phyloP scores from a whole-genome alignment of 2,329 filamentous ascomycete species.

The Ceratocystis colombiana region DNA sequence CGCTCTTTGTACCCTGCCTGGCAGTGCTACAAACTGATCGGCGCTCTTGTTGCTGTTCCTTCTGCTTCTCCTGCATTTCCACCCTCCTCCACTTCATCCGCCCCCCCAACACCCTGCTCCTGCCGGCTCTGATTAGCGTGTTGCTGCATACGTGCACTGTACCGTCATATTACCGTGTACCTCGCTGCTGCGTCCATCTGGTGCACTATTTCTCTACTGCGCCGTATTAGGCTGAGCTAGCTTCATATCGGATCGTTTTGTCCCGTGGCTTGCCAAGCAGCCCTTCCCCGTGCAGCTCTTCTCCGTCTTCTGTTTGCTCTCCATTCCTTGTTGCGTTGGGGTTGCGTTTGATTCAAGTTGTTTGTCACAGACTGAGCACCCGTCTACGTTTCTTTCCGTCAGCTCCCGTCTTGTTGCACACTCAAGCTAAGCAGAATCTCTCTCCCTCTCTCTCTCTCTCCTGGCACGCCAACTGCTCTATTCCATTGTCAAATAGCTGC shows the following conservation, averaged over 20 bases:
- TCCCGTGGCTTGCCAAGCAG: conserved; percentile 27
- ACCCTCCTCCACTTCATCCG: background rate
- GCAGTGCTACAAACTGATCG: conserved; percentile 6
- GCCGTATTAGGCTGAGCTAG: background rate
- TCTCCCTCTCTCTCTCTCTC: too few species aligned
- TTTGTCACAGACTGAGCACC: conserved; percentile 20
- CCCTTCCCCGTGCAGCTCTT: background rate
- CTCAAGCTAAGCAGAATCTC: conserved; percentile 1
- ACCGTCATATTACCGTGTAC: background rate
- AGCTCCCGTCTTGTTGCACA: conserved; percentile 10
- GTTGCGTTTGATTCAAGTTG: conserved; percentile 17
- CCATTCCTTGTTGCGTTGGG: conserved; percentile 6
- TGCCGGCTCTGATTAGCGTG: background rate
- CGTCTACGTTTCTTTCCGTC: conserved; percentile 8
- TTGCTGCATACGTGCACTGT: background rate
- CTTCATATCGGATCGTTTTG: background rate
- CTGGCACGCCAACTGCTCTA: background rate
- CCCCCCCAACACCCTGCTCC: background rate
- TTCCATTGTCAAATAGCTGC: background rate
- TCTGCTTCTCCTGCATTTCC: conserved; percentile 10
- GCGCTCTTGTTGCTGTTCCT: conserved; percentile 11
- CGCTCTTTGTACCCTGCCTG: conserved; percentile 8
- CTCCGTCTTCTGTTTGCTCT: background rate
- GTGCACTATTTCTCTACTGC: background rate
- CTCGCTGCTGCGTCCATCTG: background rate